These are phyloP conservation scores for Chrysanthemum lavandulifolium DNA, from an alignment of 129 eudicot species.

Conservation along the genomic window DNA sequence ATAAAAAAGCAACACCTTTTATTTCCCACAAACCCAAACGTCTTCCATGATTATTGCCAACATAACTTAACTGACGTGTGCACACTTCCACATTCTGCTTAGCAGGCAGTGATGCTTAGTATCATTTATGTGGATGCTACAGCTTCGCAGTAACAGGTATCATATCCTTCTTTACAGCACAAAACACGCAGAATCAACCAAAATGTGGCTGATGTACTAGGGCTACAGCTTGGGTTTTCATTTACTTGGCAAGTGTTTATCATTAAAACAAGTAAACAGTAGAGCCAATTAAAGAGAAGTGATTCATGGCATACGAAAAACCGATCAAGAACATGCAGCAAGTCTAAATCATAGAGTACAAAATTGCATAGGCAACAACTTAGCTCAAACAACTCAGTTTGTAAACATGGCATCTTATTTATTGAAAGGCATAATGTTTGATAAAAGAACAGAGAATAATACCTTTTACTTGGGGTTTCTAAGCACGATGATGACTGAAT, in stretches of 20 bases:
- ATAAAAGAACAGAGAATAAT: neutral
- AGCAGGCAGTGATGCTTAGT: neutral
- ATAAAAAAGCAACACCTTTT: neutral
- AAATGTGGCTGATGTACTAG: too few relatives aligned
- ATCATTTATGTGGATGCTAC: neutral
- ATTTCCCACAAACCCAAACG: neutral
- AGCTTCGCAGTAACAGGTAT: neutral
- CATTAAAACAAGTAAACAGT: too few relatives aligned
- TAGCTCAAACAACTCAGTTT: neutral
- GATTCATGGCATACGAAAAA: neutral
- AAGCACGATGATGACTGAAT: slow-evolving; percentile 87
- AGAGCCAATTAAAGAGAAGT: too few relatives aligned
- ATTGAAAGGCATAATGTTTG: too few relatives aligned
- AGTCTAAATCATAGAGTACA: neutral
- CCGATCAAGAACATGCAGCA: neutral
- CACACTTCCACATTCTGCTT: neutral
- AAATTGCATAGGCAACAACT: neutral
- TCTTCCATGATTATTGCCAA: neutral
- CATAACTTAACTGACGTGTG: neutral
- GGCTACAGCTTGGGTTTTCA: too few relatives aligned
- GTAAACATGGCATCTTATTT: neutral
- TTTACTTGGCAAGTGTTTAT: too few relatives aligned
- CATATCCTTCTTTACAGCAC: neutral
- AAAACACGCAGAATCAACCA: neutral
- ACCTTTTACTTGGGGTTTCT: slow-evolving; percentile 82